phyloP scores from a whole-genome alignment of 768 basidiomycete genomes.

The Leccinum rimulosum region DNA sequence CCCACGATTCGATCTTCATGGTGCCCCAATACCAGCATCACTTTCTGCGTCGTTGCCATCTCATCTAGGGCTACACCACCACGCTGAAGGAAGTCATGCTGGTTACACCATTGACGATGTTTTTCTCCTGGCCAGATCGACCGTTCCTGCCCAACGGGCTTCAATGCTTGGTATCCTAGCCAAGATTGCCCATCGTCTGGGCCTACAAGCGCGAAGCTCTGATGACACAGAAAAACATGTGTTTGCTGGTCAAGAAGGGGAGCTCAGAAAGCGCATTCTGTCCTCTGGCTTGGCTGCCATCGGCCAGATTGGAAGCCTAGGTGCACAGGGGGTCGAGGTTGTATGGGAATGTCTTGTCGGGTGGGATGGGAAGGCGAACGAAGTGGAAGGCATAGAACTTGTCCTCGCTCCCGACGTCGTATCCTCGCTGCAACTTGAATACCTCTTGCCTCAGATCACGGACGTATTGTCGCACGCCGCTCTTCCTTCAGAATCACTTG shows the following conservation, averaged over 20 bases:
- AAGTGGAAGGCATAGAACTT: constrained; percentile 46
- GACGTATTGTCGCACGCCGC: constrained; percentile 39
- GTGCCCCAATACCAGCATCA: constrained; percentile 58
- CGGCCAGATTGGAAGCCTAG: constrained; percentile 62
- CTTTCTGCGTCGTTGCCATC: constrained; percentile 65
- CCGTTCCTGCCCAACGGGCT: constrained; percentile 78
- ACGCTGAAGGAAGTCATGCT: constrained; percentile 71
- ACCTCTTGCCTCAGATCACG: constrained; percentile 51
- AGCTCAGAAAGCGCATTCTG: constrained; percentile 60
- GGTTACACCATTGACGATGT: constrained; percentile 90
- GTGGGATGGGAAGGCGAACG: constrained; percentile 44
- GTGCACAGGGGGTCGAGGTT: constrained; percentile 65
- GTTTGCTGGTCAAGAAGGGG: constrained; percentile 33
- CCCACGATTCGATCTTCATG: constrained; percentile 75
- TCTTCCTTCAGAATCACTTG: constrained; percentile 46
- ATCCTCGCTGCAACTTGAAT: constrained; percentile 32
- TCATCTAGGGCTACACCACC: constrained; percentile 88
- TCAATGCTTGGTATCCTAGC: constrained; percentile 76
- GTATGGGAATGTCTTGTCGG: constrained; percentile 71
- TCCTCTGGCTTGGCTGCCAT: constrained; percentile 67
- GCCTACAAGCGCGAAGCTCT: constrained; percentile 13
- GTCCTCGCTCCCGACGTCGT: constrained; percentile 17
- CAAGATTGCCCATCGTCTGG: constrained; percentile 45
- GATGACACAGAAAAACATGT: constrained; percentile 2
- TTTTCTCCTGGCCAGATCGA: constrained; percentile 75